These are phyloP conservation scores for Moringa oleifera DNA, from an alignment of 345 rosid species.

Conservation along the genomic window DNA sequence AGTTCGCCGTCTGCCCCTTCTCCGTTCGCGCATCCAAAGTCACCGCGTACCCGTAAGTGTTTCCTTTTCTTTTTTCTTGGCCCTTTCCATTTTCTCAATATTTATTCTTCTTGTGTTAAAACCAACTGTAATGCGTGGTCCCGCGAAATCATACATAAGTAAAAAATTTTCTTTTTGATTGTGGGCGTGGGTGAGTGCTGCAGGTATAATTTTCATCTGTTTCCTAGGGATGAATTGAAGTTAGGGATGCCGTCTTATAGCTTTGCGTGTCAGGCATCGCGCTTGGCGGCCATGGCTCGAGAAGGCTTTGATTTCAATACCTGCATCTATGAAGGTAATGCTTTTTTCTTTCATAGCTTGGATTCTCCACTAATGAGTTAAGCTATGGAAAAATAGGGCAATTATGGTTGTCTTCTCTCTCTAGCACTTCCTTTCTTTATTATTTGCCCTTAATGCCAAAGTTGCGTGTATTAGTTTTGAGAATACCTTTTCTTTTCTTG, in stretches of 20 bases:
- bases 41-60: conserved; percentile 57
- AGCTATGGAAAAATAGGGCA: too few relatives aligned
- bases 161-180: background rate
- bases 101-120: conserved; percentile 6
- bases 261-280: conserved; percentile 74
- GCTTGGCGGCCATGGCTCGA: conserved; percentile 63
- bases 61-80: background rate
- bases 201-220: conserved; percentile 87
- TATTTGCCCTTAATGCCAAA: too few relatives aligned
- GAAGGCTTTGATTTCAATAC: conserved; percentile 88
- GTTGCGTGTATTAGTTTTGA: too few relatives aligned
- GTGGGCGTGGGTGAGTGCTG: background rate
- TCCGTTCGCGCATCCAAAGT: conserved; percentile 41
- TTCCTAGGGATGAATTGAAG: conserved; percentile 76
- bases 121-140: too few relatives aligned
- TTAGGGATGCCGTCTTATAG: conserved; percentile 79
- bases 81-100: background rate
- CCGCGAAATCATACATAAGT: too few relatives aligned
- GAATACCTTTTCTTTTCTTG: background rate
- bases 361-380: too few relatives aligned
- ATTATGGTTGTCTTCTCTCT: too few relatives aligned
- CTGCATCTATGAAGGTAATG: conserved; percentile 72
- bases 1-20: conserved; percentile 82
- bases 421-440: background rate
- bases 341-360: background rate